A percentile compares a stretch with the other conserved stretches of the same genome.
phyloP scores from a whole-genome alignment of 75 land plant species.

The Selaginella tamariscina region DNA sequence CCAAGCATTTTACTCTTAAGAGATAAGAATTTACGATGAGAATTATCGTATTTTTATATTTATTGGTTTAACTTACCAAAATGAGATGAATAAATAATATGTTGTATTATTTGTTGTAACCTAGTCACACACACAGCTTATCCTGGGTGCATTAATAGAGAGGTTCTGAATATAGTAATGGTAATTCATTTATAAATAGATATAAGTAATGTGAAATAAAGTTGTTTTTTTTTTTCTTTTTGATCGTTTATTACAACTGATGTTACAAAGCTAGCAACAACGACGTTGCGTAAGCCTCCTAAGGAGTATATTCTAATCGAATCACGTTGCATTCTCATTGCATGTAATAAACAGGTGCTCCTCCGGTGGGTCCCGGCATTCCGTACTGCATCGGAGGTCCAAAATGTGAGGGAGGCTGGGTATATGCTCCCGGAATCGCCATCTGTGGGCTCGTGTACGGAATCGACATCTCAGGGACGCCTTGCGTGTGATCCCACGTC shows the following conservation, averaged over 20 bases:
- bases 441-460: not conserved
- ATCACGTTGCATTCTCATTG: not conserved
- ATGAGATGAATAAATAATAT: no score
- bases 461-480: not conserved
- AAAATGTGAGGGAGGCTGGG: not conserved
- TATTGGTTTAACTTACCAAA: no score
- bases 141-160: no score
- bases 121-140: no score
- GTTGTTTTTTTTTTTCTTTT: not conserved
- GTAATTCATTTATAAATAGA: not conserved
- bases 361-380: not conserved
- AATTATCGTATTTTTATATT: no score
- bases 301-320: no score
- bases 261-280: no score
- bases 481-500: not conserved
- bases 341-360: not conserved
- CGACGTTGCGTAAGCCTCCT: no score
- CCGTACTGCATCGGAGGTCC: not conserved
- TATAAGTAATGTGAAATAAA: not conserved
- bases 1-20: not conserved
- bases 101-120: no score
- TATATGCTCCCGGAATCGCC: not conserved
- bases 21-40: no score
- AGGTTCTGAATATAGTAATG: no score
- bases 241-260: no score